Conservation (phyloP, 257 asterid genomes). For the Penstemon barbatus region DNA sequence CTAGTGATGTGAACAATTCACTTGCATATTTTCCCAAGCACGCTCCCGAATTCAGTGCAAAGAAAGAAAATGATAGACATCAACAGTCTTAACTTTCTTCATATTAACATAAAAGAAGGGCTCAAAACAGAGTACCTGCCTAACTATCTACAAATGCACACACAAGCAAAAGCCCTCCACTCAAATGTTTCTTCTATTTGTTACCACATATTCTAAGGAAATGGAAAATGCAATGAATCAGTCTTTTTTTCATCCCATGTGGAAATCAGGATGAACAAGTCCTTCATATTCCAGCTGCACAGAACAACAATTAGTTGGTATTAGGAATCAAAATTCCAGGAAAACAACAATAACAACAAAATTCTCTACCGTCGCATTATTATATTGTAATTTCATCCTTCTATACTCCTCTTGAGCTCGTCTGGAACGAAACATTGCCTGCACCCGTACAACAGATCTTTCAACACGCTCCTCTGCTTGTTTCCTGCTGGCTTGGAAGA, state of each 20-base stretch:
- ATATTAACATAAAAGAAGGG: no score
- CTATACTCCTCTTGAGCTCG: conserved; percentile 88
- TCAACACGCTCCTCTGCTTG: conserved; percentile 98
- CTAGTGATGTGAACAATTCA: no score
- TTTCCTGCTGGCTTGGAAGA: conserved; percentile 87
- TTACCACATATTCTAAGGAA: no score
- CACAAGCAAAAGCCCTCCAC: no score
- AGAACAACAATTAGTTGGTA: conserved; percentile 11
- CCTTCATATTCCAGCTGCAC: conserved; percentile 70
- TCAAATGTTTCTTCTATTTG: no score
- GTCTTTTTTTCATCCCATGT: conserved; percentile 36
- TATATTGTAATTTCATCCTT: conserved; percentile 77
- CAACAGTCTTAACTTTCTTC: no score
- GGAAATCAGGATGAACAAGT: conserved; percentile 44
- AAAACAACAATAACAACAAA: neutral
- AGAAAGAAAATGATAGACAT: no score
- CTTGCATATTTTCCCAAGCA: no score
- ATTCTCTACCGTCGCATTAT: conserved; percentile 53
- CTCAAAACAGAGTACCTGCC: no score
- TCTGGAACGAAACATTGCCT: conserved; percentile 94
- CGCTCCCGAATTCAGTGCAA: no score
- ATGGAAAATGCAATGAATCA: no score
- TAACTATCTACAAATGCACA: no score
- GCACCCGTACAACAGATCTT: conserved; percentile 86
- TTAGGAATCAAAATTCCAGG: neutral